Conservation (phyloP, 169 alveolate species). For the Prorocentrum cordatum region DNA sequence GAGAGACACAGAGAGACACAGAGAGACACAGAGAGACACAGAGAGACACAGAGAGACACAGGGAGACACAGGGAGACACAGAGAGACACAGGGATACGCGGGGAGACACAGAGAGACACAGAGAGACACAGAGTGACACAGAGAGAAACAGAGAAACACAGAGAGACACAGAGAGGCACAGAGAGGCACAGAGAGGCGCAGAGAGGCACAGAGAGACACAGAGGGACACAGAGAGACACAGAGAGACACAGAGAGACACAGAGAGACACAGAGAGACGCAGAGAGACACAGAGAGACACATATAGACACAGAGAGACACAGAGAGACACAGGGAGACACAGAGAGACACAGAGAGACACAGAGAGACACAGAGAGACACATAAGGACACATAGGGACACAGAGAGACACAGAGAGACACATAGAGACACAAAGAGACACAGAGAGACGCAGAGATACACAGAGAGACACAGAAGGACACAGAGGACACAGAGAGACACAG, state of each 20-base stretch:
- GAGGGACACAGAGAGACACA: background rate
- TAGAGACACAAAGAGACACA: background rate
- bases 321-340: background rate
- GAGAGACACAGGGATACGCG: background rate
- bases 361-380: background rate
- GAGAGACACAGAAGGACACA: background rate
- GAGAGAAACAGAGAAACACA: background rate
- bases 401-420: background rate
- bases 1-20: background rate
- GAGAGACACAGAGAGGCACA: background rate
- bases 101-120: background rate
- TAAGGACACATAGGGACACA: background rate
- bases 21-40: background rate
- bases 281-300: background rate
- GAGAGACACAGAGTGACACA: background rate
- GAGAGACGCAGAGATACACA: background rate
- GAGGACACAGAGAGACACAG: conserved; percentile 23
- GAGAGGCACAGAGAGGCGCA: background rate
- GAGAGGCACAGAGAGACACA: background rate
- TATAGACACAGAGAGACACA: background rate
- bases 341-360: conserved; percentile 11
- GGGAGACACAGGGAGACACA: background rate
- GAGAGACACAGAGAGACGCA: background rate
- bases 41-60: background rate
- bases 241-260: background rate